phyloP scores from a whole-genome alignment of 306 rosid species.

The Vigna mungo region DNA sequence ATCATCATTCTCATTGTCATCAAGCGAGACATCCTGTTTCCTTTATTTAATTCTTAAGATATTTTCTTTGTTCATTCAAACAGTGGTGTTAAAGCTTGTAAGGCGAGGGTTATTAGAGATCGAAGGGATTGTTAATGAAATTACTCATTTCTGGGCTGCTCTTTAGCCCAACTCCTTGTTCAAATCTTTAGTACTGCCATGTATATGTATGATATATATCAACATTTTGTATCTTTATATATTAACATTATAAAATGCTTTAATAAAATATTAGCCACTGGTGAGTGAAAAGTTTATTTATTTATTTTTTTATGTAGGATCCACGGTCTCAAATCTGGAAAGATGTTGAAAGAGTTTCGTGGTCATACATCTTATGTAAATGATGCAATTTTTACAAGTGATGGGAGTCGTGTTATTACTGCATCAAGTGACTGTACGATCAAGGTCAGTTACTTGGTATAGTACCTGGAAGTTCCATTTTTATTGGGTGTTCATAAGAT shows the following conservation, averaged over 20 bases:
- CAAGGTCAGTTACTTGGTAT: conserved; percentile 63
- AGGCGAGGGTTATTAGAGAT: neutral
- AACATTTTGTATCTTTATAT: neutral
- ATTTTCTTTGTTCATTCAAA: neutral
- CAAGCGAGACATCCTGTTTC: neutral
- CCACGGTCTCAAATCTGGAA: conserved; percentile 97
- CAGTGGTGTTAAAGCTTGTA: neutral
- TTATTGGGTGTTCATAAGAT: conserved; percentile 19
- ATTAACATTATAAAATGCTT: conserved; percentile 13
- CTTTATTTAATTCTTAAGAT: neutral
- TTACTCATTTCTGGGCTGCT: neutral
- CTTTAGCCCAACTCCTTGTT: conserved; percentile 5
- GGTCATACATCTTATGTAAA: conserved; percentile 95
- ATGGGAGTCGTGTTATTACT: conserved; percentile 88
- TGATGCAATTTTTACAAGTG: conserved; percentile 88
- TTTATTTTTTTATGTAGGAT: conserved; percentile 57
- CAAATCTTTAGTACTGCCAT: conserved; percentile 10
- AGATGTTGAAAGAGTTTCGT: conserved; percentile 93
- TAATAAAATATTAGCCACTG: conserved; percentile 22
- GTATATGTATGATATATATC: too few species aligned
- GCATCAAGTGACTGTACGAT: conserved; percentile 99
- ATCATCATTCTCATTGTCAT: neutral
- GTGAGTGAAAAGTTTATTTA: conserved; percentile 31
- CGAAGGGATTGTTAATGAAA: neutral
- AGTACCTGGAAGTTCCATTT: conserved; percentile 1